Conservation (phyloP, 768 basidiomycete species). For the Boletales sp. region DNA sequence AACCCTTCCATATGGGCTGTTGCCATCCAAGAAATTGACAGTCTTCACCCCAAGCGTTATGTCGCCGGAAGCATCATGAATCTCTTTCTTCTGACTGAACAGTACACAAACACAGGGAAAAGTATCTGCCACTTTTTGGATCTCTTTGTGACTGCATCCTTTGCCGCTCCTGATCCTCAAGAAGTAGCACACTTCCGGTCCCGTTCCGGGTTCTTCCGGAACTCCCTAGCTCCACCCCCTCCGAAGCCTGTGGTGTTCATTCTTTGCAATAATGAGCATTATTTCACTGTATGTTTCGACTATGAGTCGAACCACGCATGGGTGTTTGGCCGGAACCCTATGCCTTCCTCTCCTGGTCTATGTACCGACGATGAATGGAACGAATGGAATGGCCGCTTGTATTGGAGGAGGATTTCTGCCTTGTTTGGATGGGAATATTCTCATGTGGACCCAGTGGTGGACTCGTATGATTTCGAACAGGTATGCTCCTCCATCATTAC, state of each 20-base stretch:
- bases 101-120: neutral
- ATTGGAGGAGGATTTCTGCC: neutral
- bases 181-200: neutral
- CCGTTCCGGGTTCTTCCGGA: neutral
- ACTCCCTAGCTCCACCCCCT: neutral
- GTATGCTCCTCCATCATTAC: neutral
- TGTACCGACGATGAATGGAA: neutral
- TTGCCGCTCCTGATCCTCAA: neutral
- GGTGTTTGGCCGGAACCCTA: neutral
- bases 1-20: conserved; percentile 10
- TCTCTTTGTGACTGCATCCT: conserved; percentile 1
- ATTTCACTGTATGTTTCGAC: conserved; percentile 6
- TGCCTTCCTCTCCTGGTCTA: neutral
- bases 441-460: neutral
- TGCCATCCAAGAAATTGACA: neutral
- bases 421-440: neutral
- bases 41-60: conserved; percentile 1
- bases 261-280: conserved; percentile 2
- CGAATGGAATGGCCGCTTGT: neutral
- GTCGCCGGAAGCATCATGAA: conserved; percentile 4
- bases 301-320: conserved; percentile 4
- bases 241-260: conserved; percentile 3
- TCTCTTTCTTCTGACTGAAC: conserved; percentile 1
- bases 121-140: neutral
- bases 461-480: neutral